These are phyloP conservation scores for Solanum dulcamara DNA, from an alignment of 257 asterid genomes.

Conservation along the genomic window DNA sequence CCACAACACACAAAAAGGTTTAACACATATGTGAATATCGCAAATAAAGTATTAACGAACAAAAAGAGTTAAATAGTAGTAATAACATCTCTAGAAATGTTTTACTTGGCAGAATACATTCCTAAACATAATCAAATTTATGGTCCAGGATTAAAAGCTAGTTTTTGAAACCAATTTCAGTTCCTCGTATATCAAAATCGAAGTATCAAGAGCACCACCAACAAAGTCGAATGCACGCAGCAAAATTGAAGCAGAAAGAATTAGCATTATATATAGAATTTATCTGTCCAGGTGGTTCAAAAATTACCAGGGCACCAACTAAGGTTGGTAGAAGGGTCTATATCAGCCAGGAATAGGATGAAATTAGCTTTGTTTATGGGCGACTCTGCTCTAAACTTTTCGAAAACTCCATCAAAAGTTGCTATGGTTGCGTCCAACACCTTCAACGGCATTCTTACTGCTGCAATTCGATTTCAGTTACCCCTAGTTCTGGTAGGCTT, in stretches of 20 bases:
- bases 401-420: constrained; percentile 46
- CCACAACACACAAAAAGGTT: not conserved
- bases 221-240: not conserved
- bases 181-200: not conserved
- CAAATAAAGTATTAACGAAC: not conserved
- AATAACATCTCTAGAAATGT: not conserved
- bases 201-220: not conserved
- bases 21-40: not conserved
- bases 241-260: not conserved
- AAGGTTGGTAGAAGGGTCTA: constrained; percentile 68
- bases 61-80: not conserved
- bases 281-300: not conserved
- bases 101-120: not conserved
- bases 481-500: not conserved
- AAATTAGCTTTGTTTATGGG: constrained; percentile 54
- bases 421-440: constrained; percentile 54
- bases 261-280: too few species aligned
- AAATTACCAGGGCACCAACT: constrained; percentile 94
- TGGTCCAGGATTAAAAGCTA: not conserved
- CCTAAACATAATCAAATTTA: not conserved
- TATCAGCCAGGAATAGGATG: constrained; percentile 87
- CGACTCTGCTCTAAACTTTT: constrained; percentile 43
- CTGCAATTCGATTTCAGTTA: not conserved
- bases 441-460: constrained; percentile 54
- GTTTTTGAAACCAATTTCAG: not conserved